Evolutionary conservation across 129 eudicot species (phyloP).

Genomic region (Centaurea solstitialis): DNA sequence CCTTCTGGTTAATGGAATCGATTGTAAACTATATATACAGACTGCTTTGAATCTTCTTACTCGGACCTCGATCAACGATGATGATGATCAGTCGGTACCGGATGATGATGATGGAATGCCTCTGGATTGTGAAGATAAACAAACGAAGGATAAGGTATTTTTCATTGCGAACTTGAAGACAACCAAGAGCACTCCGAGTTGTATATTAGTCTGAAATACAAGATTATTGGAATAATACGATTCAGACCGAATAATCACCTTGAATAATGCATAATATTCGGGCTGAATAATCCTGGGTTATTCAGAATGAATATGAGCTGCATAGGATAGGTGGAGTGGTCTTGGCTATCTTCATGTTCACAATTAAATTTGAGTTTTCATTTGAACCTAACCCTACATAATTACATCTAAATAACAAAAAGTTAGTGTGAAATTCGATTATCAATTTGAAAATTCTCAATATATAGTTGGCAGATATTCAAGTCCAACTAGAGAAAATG

Average conservation of each 20-base stretch:
- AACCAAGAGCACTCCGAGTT: too few species aligned
- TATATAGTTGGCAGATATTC: conserved; percentile 34
- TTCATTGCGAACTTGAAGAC: too few species aligned
- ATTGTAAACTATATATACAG: conserved; percentile 21
- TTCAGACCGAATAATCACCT: too few species aligned
- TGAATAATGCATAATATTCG: too few species aligned
- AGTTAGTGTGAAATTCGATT: background rate
- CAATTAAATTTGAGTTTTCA: too few species aligned
- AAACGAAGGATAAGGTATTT: conserved; percentile 42
- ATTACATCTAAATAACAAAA: background rate
- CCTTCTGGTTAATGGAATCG: background rate
- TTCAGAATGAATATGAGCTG: too few species aligned
- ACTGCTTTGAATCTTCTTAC: conserved; percentile 62
- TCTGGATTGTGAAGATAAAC: conserved; percentile 34
- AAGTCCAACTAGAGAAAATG: conserved; percentile 42
- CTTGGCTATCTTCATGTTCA: too few species aligned
- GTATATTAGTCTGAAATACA: too few species aligned
- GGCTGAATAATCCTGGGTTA: too few species aligned
- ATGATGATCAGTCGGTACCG: conserved; percentile 47
- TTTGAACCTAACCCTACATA: background rate
- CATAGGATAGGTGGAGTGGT: too few species aligned
- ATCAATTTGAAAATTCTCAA: background rate
- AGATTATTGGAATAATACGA: too few species aligned
- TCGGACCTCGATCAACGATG: conserved; percentile 41
- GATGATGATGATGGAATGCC: conserved; percentile 41